phyloP scores from a whole-genome alignment of 805 yeast genomes.

The Pichia membranifaciens region DNA sequence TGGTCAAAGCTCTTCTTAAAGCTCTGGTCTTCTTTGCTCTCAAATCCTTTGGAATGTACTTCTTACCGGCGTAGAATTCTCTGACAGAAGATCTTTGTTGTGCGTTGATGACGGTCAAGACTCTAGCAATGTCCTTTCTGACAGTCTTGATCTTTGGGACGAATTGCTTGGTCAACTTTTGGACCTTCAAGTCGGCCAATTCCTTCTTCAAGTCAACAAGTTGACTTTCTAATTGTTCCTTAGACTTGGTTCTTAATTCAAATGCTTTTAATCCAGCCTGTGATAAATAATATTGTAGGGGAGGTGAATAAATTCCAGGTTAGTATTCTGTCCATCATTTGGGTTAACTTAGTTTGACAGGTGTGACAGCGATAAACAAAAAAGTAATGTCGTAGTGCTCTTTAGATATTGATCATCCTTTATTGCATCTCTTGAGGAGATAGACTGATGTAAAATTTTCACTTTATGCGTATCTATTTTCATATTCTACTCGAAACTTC shows the following conservation, averaged over 20 bases:
- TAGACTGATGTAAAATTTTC: too few relatives aligned
- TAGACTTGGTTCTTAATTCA: conserved; percentile 96
- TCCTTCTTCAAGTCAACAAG: conserved; percentile 95
- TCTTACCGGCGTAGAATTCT: conserved; percentile 92
- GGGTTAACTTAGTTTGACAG: too few relatives aligned
- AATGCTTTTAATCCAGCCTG: conserved; percentile 89
- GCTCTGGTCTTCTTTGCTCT: conserved; percentile 99
- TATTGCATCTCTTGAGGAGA: too few relatives aligned
- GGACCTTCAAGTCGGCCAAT: conserved; percentile 92
- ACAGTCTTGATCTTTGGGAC: conserved; percentile 95
- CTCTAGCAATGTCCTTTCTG: conserved; percentile 98
- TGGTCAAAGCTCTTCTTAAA: conserved; percentile 92
- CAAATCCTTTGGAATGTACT: conserved; percentile 96
- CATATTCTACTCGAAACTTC: too few relatives aligned
- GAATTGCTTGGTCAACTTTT: conserved; percentile 87
- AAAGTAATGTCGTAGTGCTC: too few relatives aligned
- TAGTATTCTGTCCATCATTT: neutral
- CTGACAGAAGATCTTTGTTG: conserved; percentile 94
- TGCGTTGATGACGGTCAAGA: conserved; percentile 92
- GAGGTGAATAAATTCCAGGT: neutral
- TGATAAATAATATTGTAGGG: conserved; percentile 5
- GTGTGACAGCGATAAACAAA: too few relatives aligned
- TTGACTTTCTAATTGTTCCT: conserved; percentile 92
- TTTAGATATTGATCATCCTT: too few relatives aligned
- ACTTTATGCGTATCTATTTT: too few relatives aligned